Evolutionary conservation across 805 yeast species (phyloP), one percentile per base, ranked within the genome.

Genomic region (Schizosaccharomyces lindneri): DNA sequence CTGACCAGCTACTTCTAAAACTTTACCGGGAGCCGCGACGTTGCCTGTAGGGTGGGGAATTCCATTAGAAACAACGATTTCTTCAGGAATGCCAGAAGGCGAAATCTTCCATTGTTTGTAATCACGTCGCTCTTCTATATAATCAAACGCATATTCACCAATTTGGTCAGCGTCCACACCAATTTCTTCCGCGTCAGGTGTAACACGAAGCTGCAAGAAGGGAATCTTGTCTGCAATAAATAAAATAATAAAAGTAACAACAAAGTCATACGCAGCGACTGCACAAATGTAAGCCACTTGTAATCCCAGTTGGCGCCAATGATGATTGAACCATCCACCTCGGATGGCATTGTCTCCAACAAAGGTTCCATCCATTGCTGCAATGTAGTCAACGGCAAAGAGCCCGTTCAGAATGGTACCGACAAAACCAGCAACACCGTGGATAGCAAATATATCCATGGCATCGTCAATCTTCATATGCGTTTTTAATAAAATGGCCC

Each of bases 91-190:
- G 3, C 57, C 57, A 29, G 57, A 21, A 51, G 57, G 57, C 9
- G 57, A 51, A 4, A 51, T 51, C 57, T 51, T 51, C 57, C 57
- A 51, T 9, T 51, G 57, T 39, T 51, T 51, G 15, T 51, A 51
- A 17, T 51, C 57, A 71, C 97, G 80, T 73, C 97, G 81, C 15
- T 90, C 94, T 75, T 90, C 98, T 63, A 90, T 96, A 70, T 88
- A 90, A 72, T 90, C 97, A 71, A 90, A 90, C n/a, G 97, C 97
- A 73, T 89, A 90, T 73, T 90, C 98, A 61, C 97, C 98, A 66
- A 90, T 86, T 74, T 90, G 96, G 73, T 87, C 95, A 71, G 89
- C 97, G 71, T 90, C 98, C 74, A 89, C 79, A 63, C 98, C 98
- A 41, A 76, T 75, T 65, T 83, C 86, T 72, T 90, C 98, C 27